These are phyloP conservation scores for Pythium biforme DNA, from an alignment of 352 stramenopile species.

Conservation along the genomic window DNA sequence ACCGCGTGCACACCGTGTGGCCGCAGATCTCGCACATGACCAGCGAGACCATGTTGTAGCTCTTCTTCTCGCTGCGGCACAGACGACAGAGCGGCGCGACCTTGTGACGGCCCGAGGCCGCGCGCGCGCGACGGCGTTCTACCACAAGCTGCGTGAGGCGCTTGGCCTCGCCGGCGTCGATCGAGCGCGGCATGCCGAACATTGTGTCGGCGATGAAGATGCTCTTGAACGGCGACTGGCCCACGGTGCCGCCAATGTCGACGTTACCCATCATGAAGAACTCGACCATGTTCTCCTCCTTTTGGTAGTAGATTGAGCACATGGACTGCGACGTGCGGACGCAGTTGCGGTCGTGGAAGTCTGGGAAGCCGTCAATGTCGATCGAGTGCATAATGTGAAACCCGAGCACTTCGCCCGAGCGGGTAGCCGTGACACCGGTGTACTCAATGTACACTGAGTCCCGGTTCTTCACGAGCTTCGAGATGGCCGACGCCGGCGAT, in stretches of 20 bases:
- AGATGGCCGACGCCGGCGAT: constrained; percentile 16
- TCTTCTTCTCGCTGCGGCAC: constrained; percentile 24
- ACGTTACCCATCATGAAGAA: constrained; percentile 44
- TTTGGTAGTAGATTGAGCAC: constrained; percentile 52
- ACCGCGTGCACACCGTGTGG: constrained; percentile 23
- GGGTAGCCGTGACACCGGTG: constrained; percentile 41
- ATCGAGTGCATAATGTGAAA: constrained; percentile 47
- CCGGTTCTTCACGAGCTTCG: constrained; percentile 39
- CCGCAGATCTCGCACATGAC: constrained; percentile 25
- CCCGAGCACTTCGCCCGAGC: constrained; percentile 44
- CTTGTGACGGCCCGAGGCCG: constrained; percentile 9
- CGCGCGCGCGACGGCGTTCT: constrained; percentile 4
- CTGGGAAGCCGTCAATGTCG: constrained; percentile 35
- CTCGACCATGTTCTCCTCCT: constrained; percentile 44
- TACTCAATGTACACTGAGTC: constrained; percentile 53
- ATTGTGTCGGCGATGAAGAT: constrained; percentile 40
- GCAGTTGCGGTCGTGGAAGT: constrained; percentile 41
- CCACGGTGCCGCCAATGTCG: constrained; percentile 22
- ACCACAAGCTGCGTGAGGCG: constrained; percentile 40
- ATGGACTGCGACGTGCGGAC: constrained; percentile 44
- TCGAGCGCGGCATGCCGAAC: constrained; percentile 40
- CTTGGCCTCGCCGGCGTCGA: constrained; percentile 49
- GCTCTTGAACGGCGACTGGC: constrained; percentile 19
- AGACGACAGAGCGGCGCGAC: constrained; percentile 15
- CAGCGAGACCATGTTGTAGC: constrained; percentile 19